A percentile compares a stretch with the other conserved stretches of the same genome.
Evolutionary conservation across 129 eudicot species (phyloP).

Genomic region (Chrysanthemum makinoi): DNA sequence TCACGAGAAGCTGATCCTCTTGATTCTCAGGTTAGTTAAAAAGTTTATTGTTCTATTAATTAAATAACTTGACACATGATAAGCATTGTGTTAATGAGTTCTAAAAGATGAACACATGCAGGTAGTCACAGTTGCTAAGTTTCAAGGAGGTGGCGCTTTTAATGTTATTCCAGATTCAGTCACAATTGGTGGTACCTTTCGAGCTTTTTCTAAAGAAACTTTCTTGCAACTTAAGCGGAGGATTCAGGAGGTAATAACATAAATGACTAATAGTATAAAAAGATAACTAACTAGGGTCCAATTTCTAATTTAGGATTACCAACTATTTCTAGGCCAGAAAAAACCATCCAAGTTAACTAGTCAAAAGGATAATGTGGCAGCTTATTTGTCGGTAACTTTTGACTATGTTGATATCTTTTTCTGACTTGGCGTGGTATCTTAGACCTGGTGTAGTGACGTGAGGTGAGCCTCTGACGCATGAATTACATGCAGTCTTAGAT

Average conservation of each 20-base stretch:
- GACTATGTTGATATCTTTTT: too few relatives aligned
- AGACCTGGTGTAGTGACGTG: too few relatives aligned
- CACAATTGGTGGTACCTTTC: conserved; percentile 86
- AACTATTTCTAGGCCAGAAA: background rate
- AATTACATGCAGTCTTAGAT: too few relatives aligned
- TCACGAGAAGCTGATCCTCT: conserved; percentile 99
- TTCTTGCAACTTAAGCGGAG: conserved; percentile 74
- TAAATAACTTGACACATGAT: background rate
- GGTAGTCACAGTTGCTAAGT: conserved; percentile 93
- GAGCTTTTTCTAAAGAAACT: conserved; percentile 77
- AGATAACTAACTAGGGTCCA: too few relatives aligned
- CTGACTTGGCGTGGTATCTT: too few relatives aligned
- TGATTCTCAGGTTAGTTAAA: conserved; percentile 66
- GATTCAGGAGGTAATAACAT: conserved; percentile 72
- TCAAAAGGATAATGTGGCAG: too few relatives aligned
- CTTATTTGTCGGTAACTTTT: too few relatives aligned
- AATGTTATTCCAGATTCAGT: conserved; percentile 98
- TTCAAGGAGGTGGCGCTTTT: conserved; percentile 94
- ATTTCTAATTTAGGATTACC: too few relatives aligned
- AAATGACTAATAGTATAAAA: background rate
- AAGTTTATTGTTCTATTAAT: background rate
- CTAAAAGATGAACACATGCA: conserved; percentile 31
- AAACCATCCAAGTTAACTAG: background rate
- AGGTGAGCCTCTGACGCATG: too few relatives aligned
- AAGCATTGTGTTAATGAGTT: background rate